Evolutionary conservation across 2,329 filamentous ascomycete genomes (phyloP).

Genomic region (Xylaria hypoxylon): DNA sequence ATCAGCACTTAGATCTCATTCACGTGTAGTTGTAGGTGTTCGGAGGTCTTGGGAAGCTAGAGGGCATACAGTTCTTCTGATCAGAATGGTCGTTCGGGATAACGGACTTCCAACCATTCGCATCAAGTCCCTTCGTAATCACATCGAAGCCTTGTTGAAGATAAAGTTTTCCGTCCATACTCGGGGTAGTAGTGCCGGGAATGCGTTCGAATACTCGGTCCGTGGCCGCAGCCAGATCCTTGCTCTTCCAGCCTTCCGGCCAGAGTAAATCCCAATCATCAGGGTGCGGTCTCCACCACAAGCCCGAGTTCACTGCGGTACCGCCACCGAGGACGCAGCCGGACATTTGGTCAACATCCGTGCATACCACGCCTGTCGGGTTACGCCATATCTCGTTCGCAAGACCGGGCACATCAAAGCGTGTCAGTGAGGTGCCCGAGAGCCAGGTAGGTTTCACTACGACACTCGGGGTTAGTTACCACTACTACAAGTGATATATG

Average conservation of each 20-base stretch:
- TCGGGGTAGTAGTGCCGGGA: conserved; percentile 74
- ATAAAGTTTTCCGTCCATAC: conserved; percentile 73
- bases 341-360: conserved; percentile 78
- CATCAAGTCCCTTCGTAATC: conserved; percentile 68
- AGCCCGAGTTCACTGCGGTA: conserved; percentile 73
- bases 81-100: conserved; percentile 67
- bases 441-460: conserved; percentile 65
- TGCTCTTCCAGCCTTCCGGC: conserved; percentile 75
- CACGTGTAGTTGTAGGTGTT: background rate
- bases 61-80: conserved; percentile 70
- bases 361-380: conserved; percentile 72
- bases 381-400: conserved; percentile 78
- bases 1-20: conserved; percentile 6
- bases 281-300: conserved; percentile 73
- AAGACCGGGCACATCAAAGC: conserved; percentile 78
- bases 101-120: conserved; percentile 75
- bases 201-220: conserved; percentile 73
- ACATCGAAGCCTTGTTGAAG: conserved; percentile 73
- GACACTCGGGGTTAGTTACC: background rate
- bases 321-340: conserved; percentile 78
- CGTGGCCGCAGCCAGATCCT: conserved; percentile 69
- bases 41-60: background rate
- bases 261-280: conserved; percentile 79
- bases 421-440: conserved; percentile 71
- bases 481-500: no score